phyloP scores from a whole-genome alignment of 1,139 yeast genomes.

The Kazachstania sp. region DNA sequence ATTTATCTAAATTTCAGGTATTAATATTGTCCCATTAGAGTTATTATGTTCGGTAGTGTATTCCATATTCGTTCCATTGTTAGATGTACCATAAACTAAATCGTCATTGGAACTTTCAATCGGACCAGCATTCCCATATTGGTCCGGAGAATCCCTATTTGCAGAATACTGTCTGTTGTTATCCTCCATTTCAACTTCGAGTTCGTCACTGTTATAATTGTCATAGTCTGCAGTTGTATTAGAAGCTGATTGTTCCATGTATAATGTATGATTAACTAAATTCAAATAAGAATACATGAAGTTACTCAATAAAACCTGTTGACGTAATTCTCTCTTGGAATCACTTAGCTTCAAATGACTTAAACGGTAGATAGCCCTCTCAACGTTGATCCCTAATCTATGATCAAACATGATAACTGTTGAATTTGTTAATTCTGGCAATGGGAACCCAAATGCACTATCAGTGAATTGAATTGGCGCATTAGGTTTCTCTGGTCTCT shows the following conservation, averaged over 20 bases:
- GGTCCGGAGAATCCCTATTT: not conserved
- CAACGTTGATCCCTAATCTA: conserved; percentile 89
- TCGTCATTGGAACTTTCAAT: not conserved
- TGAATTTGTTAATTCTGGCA: conserved; percentile 70
- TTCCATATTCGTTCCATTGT: not conserved
- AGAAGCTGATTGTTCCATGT: conserved; percentile 42
- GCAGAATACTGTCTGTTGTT: not conserved
- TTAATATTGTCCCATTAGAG: conserved; percentile 12
- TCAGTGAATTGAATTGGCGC: conserved; percentile 73
- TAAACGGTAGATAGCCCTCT: conserved; percentile 85
- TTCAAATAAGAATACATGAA: conserved; percentile 97
- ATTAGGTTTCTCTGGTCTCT: conserved; percentile 38
- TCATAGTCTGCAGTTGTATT: not conserved
- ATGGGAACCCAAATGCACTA: conserved; percentile 78
- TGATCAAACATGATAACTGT: conserved; percentile 73
- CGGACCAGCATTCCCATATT: not conserved
- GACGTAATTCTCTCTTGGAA: conserved; percentile 81
- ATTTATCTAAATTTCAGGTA: conserved; percentile 11
- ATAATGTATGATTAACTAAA: conserved; percentile 81
- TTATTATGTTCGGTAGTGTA: conserved; percentile 11
- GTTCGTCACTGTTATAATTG: not conserved
- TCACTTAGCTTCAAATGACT: conserved; percentile 91
- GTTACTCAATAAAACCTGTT: conserved; percentile 85
- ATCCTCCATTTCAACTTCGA: not conserved
- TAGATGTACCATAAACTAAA: not conserved